phyloP scores from a whole-genome alignment of 495 filamentous ascomycete species.

The Durotheca rogersii region DNA sequence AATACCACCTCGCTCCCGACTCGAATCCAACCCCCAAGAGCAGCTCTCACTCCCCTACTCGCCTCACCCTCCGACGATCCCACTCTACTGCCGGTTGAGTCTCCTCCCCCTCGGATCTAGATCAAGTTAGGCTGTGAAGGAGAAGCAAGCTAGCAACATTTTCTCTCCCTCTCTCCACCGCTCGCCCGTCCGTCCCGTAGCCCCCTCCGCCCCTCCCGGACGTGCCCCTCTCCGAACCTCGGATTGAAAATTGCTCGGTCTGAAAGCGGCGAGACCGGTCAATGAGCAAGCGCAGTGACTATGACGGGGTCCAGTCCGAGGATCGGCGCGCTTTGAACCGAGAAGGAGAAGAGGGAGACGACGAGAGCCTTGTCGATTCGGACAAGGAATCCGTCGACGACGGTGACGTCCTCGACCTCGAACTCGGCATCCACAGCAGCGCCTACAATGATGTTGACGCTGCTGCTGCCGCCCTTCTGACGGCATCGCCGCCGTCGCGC shows the following conservation, averaged over 20 bases:
- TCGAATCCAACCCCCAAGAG: background rate
- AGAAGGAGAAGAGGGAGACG: conserved; percentile 7
- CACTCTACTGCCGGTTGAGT: no score
- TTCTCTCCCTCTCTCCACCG: background rate
- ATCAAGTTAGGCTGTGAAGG: background rate
- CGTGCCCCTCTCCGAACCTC: background rate
- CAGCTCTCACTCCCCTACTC: background rate
- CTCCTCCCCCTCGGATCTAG: background rate
- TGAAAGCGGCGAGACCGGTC: conserved; percentile 3
- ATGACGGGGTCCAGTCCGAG: conserved; percentile 13
- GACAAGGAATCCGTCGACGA: conserved; percentile 14
- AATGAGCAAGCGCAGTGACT: conserved; percentile 21
- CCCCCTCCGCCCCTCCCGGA: background rate
- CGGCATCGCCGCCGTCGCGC: conserved; percentile 15
- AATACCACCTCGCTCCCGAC: background rate
- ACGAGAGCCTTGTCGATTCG: no score
- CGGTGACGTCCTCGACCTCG: conserved; percentile 2
- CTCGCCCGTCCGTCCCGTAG: no score
- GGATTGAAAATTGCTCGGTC: background rate
- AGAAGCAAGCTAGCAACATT: background rate
- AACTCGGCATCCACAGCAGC: conserved; percentile 21
- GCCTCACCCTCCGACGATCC: background rate
- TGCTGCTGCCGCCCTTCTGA: conserved; percentile 11
- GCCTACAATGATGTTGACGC: conserved; percentile 18
- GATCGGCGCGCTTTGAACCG: conserved; percentile 26